Conservation (phyloP, 2,329 filamentous ascomycete species). For the Tolypocladium tropicale region DNA sequence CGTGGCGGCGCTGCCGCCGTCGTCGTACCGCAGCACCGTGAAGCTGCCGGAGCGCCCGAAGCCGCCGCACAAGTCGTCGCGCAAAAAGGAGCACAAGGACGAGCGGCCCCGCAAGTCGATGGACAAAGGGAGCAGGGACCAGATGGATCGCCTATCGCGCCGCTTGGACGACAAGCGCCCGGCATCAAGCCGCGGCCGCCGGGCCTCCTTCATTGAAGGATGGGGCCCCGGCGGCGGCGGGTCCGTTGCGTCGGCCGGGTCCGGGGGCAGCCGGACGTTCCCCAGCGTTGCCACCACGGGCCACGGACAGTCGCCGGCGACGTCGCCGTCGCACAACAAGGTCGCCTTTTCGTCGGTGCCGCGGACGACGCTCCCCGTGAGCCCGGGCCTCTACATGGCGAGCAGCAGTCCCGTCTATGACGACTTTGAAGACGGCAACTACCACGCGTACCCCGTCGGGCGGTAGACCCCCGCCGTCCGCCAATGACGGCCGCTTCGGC, state of each 20-base stretch:
- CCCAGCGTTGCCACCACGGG: neutral
- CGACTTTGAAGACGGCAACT: slow-evolving; percentile 23
- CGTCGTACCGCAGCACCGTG: slow-evolving; percentile 14
- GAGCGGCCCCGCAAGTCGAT: slow-evolving; percentile 11
- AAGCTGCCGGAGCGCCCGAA: slow-evolving; percentile 17
- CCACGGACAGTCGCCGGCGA: slow-evolving; percentile 12
- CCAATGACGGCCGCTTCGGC: too few relatives aligned
- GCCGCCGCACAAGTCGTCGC: slow-evolving; percentile 8
- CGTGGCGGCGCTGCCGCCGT: slow-evolving; percentile 7
- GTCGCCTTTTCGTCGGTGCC: slow-evolving; percentile 17
- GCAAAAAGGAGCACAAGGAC: slow-evolving; percentile 14
- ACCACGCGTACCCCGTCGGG: slow-evolving; percentile 23
- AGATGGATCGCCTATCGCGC: slow-evolving; percentile 24
- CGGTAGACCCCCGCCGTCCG: slow-evolving; percentile 9
- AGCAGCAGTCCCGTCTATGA: slow-evolving; percentile 7
- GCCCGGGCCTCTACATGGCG: slow-evolving; percentile 16
- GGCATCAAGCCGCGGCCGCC: slow-evolving; percentile 10
- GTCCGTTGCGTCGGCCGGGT: neutral
- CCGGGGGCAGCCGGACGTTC: neutral
- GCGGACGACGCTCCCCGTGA: slow-evolving; percentile 16
- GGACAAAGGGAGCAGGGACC: slow-evolving; percentile 16
- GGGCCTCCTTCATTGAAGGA: slow-evolving; percentile 23
- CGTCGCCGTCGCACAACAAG: slow-evolving; percentile 11
- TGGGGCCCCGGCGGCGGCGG: slow-evolving; percentile 21
- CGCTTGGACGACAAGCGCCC: slow-evolving; percentile 25